Percentiles rank a stretch among this genome's conserved stretches.
Evolutionary conservation across 805 yeast species (phyloP).

Genomic region (Saturnispora ahearnii): DNA sequence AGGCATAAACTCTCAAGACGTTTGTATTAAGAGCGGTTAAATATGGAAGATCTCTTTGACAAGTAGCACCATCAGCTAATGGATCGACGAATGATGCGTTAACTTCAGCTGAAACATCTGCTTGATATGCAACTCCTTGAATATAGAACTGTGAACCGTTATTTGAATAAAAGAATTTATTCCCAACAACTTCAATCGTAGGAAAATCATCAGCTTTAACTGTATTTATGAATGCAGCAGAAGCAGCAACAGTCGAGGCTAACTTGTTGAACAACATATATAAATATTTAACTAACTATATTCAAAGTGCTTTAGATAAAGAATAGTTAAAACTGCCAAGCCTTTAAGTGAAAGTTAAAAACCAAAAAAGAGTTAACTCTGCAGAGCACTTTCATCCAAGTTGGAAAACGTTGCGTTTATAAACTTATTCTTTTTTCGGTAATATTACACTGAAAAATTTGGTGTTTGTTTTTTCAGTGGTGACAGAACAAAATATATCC

Average conservation of each 20-base stretch:
- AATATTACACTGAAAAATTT: too few relatives aligned
- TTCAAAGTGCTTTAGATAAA: too few relatives aligned
- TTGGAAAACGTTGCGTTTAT: too few relatives aligned
- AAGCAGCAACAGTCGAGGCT: constrained; percentile 1
- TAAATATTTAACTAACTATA: too few relatives aligned
- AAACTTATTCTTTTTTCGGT: too few relatives aligned
- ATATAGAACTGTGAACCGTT: constrained; percentile 79
- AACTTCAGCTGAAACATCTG: constrained; percentile 44
- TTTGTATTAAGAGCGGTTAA: constrained; percentile 61
- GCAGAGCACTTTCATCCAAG: too few relatives aligned
- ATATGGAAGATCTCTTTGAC: constrained; percentile 77
- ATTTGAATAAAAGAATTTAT: constrained; percentile 63
- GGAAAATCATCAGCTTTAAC: constrained; percentile 29
- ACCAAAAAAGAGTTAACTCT: too few relatives aligned
- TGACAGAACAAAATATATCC: too few relatives aligned
- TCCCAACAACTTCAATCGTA: constrained; percentile 55
- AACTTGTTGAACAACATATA: too few relatives aligned
- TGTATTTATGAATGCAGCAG: constrained; percentile 6
- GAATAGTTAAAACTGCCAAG: too few relatives aligned
- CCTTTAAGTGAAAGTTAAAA: too few relatives aligned
- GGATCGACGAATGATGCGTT: constrained; percentile 54
- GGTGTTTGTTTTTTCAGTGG: too few relatives aligned
- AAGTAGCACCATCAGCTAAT: constrained; percentile 56
- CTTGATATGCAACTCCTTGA: constrained; percentile 84
- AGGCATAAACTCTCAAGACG: constrained; percentile 77